Conservation (phyloP, 108 stramenopile genomes). For the Fistulifera solaris region DNA sequence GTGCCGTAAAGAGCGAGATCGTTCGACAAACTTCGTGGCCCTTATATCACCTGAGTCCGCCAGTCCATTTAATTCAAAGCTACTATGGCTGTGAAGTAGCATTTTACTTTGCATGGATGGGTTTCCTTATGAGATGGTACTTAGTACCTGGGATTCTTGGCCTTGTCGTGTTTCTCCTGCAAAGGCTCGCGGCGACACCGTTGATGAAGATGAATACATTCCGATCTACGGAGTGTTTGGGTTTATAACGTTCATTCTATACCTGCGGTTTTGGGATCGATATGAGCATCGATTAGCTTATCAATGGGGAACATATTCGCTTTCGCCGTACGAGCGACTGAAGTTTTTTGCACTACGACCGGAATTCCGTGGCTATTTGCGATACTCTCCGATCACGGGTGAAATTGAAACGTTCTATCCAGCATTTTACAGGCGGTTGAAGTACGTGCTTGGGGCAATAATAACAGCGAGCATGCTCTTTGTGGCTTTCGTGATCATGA, state of each 20-base stretch:
- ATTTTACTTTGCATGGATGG: constrained; percentile 73
- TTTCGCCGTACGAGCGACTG: constrained; percentile 9
- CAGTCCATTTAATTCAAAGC: constrained; percentile 35
- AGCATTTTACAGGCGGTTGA: constrained; percentile 34
- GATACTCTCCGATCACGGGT: constrained; percentile 57
- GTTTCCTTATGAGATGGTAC: constrained; percentile 40
- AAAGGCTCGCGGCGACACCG: constrained; percentile 39
- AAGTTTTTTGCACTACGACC: constrained; percentile 33
- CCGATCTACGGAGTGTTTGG: constrained; percentile 50
- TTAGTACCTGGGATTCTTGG: constrained; percentile 35
- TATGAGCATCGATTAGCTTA: constrained; percentile 37
- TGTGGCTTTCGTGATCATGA: constrained; percentile 62
- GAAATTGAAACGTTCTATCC: constrained; percentile 49
- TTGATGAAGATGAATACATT: constrained; percentile 56
- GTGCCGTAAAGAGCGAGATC: constrained; percentile 19
- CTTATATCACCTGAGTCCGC: constrained; percentile 25
- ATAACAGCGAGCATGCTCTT: constrained; percentile 45
- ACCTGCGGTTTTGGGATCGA: constrained; percentile 61
- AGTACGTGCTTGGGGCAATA: constrained; percentile 40
- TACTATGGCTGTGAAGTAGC: constrained; percentile 61
- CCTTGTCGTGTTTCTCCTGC: constrained; percentile 18
- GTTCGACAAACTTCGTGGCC: constrained; percentile 23
- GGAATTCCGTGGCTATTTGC: constrained; percentile 44
- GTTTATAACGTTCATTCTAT: constrained; percentile 60
- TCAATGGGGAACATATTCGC: constrained; percentile 36